Evolutionary conservation across 768 basidiomycete genomes (phyloP), one percentile per base, ranked within the genome.

Genomic region (Calocybe cyanea): DNA sequence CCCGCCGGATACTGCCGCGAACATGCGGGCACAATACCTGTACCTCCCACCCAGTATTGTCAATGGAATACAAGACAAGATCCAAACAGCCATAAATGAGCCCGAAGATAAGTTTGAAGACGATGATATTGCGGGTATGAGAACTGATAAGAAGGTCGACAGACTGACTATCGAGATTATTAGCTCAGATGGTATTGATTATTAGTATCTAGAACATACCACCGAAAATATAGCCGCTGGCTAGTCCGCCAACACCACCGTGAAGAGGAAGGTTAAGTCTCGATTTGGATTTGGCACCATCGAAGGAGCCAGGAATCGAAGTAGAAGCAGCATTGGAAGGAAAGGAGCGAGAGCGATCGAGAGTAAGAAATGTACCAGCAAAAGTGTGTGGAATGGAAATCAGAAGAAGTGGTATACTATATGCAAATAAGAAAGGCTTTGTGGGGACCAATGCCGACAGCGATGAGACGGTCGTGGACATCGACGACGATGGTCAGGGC

Each of bases 291-390:
- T 61, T 63, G 34, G 51, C 41, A 24, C 49, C 43, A 30, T 71
- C 64, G 43, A 68, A 63, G 25, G 59, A 50, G 21, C 69, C 65
- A 43, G 63, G 53, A 46, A 65, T 51, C 15, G 62, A 51, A 21
- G 68, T 56, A n/a, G 64, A 49, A 38, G 61, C 65, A 52, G 65
- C 63, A 7, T 63, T 61, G 28, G 77, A 70, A 0, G 75, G 65
- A 54, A 87, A 85, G 6, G 77, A 72, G 31, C 81, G 75, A 17
- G 83, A 78, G 32, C 85, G 80, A 57, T 86, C 83, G 39, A 87
- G 73, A 14, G 76, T 85, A 17, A 86, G 66, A 60, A 87, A 86
- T 2, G 82, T 72, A n/a, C 85, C 83, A n/a, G 81, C 68, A 56
- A 85, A 81, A 6, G 76, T 77, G 30, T 83, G 66, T 18, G 78